Base-by-base conservation (phyloP, 2,329 filamentous ascomycete genomes). In the Trichophyton equinum region DNA sequence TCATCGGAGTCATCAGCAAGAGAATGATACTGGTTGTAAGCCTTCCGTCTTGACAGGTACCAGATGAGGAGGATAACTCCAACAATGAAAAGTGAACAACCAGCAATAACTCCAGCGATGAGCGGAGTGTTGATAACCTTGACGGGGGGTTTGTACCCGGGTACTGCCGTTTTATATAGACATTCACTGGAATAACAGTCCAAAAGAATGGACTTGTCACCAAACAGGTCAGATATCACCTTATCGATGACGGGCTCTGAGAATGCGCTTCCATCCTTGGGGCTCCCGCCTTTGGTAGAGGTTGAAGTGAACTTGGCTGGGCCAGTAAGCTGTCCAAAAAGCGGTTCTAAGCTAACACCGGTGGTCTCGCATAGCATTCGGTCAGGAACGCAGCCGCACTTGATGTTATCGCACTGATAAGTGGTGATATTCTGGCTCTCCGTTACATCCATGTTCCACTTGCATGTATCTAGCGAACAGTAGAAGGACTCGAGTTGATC, bases 51-150 rank as follows among this genome's bases (percentile, higher is more conserved):
- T 6, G 91, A 90, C 4, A 96, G 77, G 71, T 95, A 95, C 91
- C 91, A 99, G 20, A 91, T 84, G 0, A 84, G 70, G 15, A 97
- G 76, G 56, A 96, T 89, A 58, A 92, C 83, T 1, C 85, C 88
- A n/a, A 95, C 90, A 11, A 99, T 80, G 69, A 96, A 96, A 0
- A 99, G 79, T 0, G 88, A 87, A 68, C 85, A 88, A 5, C 84
- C 87, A 25, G 91, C 91, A 68, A 99, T 97, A 55, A 96, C 88
- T 13, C 89, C 87, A 9, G 95, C 92, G 67, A 99, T 99, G 57
- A 99, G 80, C 2, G 92, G 94, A 0, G 92, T 97, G 73, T 99
- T 99, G 76, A 99, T 97, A 71, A 87, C 86, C 77, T 96, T 96
- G 63, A 96, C 82, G 0, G 92, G 91, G 20, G 87, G 82, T 66